Percentiles rank a stretch among this genome's conserved stretches.
These are phyloP conservation scores for Ascosphaera acerosa DNA, from an alignment of 2,329 filamentous ascomycete genomes.

Conservation along the genomic window DNA sequence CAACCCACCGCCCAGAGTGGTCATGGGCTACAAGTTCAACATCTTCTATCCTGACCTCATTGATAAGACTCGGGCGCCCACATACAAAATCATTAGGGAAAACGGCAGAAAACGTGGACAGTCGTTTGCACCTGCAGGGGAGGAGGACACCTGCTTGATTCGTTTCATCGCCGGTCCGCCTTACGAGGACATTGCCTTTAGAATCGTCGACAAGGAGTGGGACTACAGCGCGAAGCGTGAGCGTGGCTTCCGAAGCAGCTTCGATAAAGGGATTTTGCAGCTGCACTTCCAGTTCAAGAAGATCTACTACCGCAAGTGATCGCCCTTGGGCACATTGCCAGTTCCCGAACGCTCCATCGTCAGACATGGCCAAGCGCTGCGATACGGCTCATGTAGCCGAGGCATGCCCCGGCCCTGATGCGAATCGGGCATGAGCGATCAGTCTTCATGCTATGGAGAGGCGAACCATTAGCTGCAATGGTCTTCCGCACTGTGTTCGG, in stretches of 20 bases:
- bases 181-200: conserved; percentile 90
- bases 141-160: conserved; percentile 92
- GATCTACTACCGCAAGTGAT: conserved; percentile 25
- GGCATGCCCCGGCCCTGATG: not conserved
- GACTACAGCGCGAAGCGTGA: conserved; percentile 93
- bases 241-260: conserved; percentile 82
- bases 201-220: conserved; percentile 97
- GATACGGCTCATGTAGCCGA: too few relatives aligned
- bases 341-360: too few relatives aligned
- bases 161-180: conserved; percentile 86
- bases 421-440: too few relatives aligned
- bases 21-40: conserved; percentile 98
- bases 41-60: conserved; percentile 97
- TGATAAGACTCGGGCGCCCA: conserved; percentile 81
- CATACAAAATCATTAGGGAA: conserved; percentile 86
- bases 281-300: conserved; percentile 98
- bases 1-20: conserved; percentile 90
- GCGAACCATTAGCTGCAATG: too few relatives aligned
- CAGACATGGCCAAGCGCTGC: too few relatives aligned
- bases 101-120: conserved; percentile 72
- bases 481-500: too few relatives aligned
- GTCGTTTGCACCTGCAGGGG: conserved; percentile 75
- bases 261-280: conserved; percentile 93
- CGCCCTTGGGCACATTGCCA: too few relatives aligned
- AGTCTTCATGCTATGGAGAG: too few relatives aligned